Evolutionary conservation across 306 rosid genomes (phyloP), one percentile per base, ranked within the genome.

Genomic region (Mimosa pudica): DNA sequence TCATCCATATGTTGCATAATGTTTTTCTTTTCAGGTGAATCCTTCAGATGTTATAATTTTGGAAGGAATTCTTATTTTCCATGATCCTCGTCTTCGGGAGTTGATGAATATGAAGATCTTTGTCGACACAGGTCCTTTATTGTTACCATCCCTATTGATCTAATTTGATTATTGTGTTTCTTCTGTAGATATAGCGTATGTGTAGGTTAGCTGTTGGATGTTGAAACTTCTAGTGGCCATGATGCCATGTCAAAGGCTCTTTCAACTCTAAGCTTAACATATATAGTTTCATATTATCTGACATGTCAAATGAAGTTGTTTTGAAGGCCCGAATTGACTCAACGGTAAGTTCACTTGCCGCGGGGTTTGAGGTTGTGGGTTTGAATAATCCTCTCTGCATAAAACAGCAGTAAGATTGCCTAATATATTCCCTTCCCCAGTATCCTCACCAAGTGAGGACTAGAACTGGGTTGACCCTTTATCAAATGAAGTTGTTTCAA

Each of bases 61-160:
- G 90, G 99, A 93, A 88, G 99, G 99, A 80, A 96, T 96, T 84
- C 99, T 96, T 82, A 84, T 90, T 70, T 96, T 96, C 87, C 99
- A 93, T 77, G 99, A 96, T 82, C 96, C 96, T 44, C 96, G 94
- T 33, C 96, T 96, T 20, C 91, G 99, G 77, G 98, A 89, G 82
- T 82, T 93, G 91, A 90, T 93, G 98, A 93, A 91, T 81, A 96
- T 96, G 99, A 93, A 96, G 93, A 96, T 96, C 87, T 96, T 96
- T 91, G 99, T 96, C 14, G 99, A 96, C 88, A 96, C 99, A 96
- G 99, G 99, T 96, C 96, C 86, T 76, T 90, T 84, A 80, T 71
- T 85, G 47, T 76, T 79, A 61, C 49, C 78, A 42, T 76, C 81
- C 57, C 69, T 65, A 42, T 49, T 48, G 55, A 74, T 18, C 11